Percentiles rank a stretch among this genome's conserved stretches.
Evolutionary conservation across 805 yeast species (phyloP).

Genomic region (Myxozyma monticola): DNA sequence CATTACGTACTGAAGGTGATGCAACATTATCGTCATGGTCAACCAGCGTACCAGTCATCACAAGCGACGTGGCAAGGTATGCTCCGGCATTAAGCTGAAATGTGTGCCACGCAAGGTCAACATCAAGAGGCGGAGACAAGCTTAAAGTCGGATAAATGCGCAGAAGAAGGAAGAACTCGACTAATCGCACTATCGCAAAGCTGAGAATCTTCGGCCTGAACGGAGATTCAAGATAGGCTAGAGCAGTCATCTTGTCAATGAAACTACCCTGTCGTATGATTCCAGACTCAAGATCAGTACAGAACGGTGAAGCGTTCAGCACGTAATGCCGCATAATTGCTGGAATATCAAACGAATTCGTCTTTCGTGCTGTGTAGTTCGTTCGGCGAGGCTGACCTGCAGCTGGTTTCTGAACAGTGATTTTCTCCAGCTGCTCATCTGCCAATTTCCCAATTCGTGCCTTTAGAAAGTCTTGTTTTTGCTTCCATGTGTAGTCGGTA

Average conservation of each 20-base stretch:
- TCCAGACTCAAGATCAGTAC: slow-evolving; percentile 25
- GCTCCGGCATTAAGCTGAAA: slow-evolving; percentile 28
- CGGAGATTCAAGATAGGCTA: slow-evolving; percentile 30
- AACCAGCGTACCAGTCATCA: slow-evolving; percentile 7
- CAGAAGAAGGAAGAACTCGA: slow-evolving; percentile 18
- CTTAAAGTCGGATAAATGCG: slow-evolving; percentile 4
- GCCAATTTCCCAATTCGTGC: neutral
- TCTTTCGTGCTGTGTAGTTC: neutral
- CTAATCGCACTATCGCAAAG: slow-evolving; percentile 13
- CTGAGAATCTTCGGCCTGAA: slow-evolving; percentile 15
- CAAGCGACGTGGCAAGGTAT: slow-evolving; percentile 8
- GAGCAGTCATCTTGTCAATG: slow-evolving; percentile 26
- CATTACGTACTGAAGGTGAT: neutral
- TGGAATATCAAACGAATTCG: slow-evolving; percentile 6
- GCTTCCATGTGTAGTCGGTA: neutral
- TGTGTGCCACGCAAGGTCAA: slow-evolving; percentile 33
- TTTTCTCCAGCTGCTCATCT: neutral
- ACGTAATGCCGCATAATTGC: slow-evolving; percentile 22
- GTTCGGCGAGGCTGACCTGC: neutral
- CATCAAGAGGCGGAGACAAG: slow-evolving; percentile 30
- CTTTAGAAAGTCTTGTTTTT: neutral
- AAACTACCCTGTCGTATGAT: slow-evolving; percentile 30
- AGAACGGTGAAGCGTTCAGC: slow-evolving; percentile 23
- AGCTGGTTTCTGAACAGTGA: neutral
- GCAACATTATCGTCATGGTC: slow-evolving; percentile 12